Percentiles rank a stretch among this genome's conserved stretches.
phyloP scores from a whole-genome alignment of 139 green algal species.

The Dunaliella primolecta region DNA sequence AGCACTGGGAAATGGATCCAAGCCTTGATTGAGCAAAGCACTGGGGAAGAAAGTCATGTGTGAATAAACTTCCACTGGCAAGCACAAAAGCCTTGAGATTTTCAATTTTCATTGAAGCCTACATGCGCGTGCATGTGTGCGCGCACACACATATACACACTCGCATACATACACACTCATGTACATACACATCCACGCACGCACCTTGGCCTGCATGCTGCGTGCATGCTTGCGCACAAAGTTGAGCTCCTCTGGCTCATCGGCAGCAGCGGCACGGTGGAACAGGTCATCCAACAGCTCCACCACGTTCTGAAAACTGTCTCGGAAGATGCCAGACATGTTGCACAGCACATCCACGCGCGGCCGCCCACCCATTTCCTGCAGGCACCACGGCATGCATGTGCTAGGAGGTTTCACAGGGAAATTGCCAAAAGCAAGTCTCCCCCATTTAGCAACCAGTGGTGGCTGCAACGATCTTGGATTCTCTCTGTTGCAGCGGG shows the following conservation, averaged over 20 bases:
- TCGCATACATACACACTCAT: not conserved
- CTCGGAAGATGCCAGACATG: conserved; percentile 95
- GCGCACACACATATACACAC: not conserved
- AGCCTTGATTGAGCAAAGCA: not conserved
- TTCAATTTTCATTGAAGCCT: not conserved
- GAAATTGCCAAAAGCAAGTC: not conserved
- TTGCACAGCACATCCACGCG: conserved; percentile 94
- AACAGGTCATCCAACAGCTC: conserved; percentile 97
- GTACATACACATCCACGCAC: not conserved
- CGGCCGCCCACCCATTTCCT: conserved; percentile 71
- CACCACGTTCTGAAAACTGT: conserved; percentile 88
- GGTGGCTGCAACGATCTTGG: no score
- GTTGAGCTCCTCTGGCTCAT: conserved; percentile 85
- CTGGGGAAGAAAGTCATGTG: not conserved
- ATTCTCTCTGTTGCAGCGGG: not conserved
- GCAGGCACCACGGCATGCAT: conserved; percentile 74
- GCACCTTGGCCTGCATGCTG: conserved; percentile 55
- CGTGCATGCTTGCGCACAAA: conserved; percentile 90
- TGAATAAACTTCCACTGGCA: not conserved
- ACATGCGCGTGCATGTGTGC: not conserved
- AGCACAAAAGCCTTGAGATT: not conserved
- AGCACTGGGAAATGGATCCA: not conserved
- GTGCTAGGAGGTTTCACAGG: conserved; percentile 30
- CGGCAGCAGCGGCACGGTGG: conserved; percentile 58
- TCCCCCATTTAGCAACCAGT: not conserved